phyloP scores from a whole-genome alignment of 1,284 basidiomycete genomes.

The Laetiporus sulphureus region DNA sequence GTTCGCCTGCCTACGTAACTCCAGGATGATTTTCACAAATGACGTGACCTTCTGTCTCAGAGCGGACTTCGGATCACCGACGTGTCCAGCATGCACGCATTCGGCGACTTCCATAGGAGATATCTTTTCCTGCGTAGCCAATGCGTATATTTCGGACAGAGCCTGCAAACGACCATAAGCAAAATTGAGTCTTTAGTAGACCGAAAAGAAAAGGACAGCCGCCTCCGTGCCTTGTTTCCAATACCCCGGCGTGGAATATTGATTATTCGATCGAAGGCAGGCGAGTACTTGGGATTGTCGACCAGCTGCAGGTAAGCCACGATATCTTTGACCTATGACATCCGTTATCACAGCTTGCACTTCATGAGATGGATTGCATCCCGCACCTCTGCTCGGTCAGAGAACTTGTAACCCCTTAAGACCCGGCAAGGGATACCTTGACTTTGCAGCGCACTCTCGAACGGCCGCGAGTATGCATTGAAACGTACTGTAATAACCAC shows the following conservation, averaged over 20 bases:
- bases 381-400: slow-evolving; percentile 69
- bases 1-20: slow-evolving; percentile 48
- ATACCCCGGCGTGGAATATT: slow-evolving; percentile 74
- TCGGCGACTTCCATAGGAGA: slow-evolving; percentile 59
- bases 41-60: slow-evolving; percentile 55
- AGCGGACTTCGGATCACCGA: slow-evolving; percentile 60
- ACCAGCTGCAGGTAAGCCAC: slow-evolving; percentile 84
- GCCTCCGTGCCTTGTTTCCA: slow-evolving; percentile 67
- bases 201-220: background rate
- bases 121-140: slow-evolving; percentile 45
- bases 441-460: slow-evolving; percentile 77
- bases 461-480: slow-evolving; percentile 73
- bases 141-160: slow-evolving; percentile 49
- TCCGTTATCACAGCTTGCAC: background rate
- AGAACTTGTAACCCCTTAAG: slow-evolving; percentile 83
- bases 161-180: slow-evolving; percentile 34
- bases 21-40: slow-evolving; percentile 55
- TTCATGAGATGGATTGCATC: background rate
- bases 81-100: slow-evolving; percentile 50
- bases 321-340: slow-evolving; percentile 72
- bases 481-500: slow-evolving; percentile 81
- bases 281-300: slow-evolving; percentile 76
- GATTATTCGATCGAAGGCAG: slow-evolving; percentile 73
- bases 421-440: slow-evolving; percentile 75
- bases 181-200: too few relatives aligned